A percentile compares a stretch with the other conserved stretches of the same genome.
Conservation (phyloP, 306 rosid genomes). For the Malus fusca region DNA sequence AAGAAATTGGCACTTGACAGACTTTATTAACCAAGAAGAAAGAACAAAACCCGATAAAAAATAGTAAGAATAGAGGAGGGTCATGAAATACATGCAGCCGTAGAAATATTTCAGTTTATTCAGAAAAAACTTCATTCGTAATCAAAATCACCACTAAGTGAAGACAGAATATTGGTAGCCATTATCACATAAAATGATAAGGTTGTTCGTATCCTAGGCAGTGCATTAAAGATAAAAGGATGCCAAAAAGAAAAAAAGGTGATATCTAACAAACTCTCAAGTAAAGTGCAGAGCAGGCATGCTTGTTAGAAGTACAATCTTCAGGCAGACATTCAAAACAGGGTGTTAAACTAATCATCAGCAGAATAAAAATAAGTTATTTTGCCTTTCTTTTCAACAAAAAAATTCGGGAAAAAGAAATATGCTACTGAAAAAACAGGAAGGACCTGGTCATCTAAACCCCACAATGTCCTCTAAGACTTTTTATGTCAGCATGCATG, state of each 20-base stretch:
- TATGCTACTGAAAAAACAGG: neutral
- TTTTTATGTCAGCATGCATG: neutral
- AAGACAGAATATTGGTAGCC: neutral
- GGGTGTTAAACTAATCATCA: neutral
- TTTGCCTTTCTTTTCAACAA: neutral
- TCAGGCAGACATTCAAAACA: neutral
- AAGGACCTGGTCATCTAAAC: neutral
- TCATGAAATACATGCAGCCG: neutral
- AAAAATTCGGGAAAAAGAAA: neutral
- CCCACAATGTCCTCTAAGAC: neutral
- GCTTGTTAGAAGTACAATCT: neutral
- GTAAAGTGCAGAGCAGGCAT: neutral
- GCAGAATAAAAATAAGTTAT: neutral
- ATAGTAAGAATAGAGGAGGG: neutral
- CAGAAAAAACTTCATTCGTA: neutral
- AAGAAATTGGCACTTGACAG: neutral
- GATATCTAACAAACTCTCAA: neutral
- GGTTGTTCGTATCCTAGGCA: neutral
- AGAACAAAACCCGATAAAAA: neutral
- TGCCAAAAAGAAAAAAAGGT: neutral
- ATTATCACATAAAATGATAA: neutral
- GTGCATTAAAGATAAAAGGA: neutral
- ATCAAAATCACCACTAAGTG: neutral
- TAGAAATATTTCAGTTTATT: neutral
- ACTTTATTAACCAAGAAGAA: neutral